These are phyloP conservation scores for Penicillium expansum DNA, from an alignment of 2,329 filamentous ascomycete genomes.

Conservation along the genomic window DNA sequence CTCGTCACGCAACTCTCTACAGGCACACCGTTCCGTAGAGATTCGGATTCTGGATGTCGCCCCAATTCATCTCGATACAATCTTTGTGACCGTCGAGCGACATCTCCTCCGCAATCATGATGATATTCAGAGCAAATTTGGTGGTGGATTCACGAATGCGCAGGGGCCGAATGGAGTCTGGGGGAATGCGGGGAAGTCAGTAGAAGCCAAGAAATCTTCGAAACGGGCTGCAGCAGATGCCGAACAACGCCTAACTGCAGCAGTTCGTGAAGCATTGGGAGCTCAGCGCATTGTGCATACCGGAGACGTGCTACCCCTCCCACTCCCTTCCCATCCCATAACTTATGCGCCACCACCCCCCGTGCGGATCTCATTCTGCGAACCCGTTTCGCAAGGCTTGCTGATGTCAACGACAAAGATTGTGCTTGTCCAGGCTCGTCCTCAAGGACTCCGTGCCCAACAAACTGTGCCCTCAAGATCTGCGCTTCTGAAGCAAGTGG, in stretches of 20 bases:
- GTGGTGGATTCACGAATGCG: slow-evolving; percentile 55
- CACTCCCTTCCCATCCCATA: slow-evolving; percentile 74
- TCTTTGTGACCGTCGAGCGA: slow-evolving; percentile 82
- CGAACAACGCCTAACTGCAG: slow-evolving; percentile 59
- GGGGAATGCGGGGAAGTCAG: slow-evolving; percentile 33
- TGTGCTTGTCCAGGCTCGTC: slow-evolving; percentile 62
- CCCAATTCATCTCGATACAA: slow-evolving; percentile 74
- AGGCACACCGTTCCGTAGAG: slow-evolving; percentile 75
- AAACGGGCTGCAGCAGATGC: slow-evolving; percentile 44
- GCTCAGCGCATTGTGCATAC: slow-evolving; percentile 74
- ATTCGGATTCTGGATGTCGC: slow-evolving; percentile 78
- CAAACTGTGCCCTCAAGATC: slow-evolving; percentile 48
- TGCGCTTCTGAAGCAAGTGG: slow-evolving; percentile 59
- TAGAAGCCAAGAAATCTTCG: slow-evolving; percentile 33
- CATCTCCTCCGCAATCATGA: slow-evolving; percentile 77
- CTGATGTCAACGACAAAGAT: slow-evolving; percentile 76
- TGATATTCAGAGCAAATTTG: slow-evolving; percentile 79
- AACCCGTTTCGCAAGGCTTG: slow-evolving; percentile 87
- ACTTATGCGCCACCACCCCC: slow-evolving; percentile 81
- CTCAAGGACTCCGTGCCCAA: slow-evolving; percentile 42
- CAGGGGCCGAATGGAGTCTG: slow-evolving; percentile 42
- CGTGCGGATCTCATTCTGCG: slow-evolving; percentile 86
- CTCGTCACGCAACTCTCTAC: slow-evolving; percentile 69
- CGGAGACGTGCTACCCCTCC: slow-evolving; percentile 77
- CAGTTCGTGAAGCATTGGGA: slow-evolving; percentile 71